These are phyloP conservation scores for Stipa capillata DNA, from an alignment of 176 grass and related monocot genomes.

Conservation along the genomic window DNA sequence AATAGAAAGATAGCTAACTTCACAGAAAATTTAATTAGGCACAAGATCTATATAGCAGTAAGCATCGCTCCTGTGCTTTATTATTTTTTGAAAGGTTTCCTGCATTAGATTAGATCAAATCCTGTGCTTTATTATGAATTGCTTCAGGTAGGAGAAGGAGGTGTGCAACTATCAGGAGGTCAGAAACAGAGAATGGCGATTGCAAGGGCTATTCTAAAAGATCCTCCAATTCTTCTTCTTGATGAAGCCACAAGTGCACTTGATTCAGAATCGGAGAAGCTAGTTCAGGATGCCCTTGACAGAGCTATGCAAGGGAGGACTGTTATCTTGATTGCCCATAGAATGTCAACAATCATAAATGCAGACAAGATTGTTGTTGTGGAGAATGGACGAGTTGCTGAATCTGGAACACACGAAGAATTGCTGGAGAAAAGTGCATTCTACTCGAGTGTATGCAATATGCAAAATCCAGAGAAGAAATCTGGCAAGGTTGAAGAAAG, in stretches of 20 bases:
- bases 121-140: not conserved
- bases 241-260: slow-evolving; percentile 67
- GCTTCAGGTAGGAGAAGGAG: slow-evolving; percentile 43
- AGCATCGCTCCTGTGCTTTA: not conserved
- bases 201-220: slow-evolving; percentile 51
- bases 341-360: slow-evolving; percentile 52
- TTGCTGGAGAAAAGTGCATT: slow-evolving; percentile 41
- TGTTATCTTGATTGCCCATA: slow-evolving; percentile 56
- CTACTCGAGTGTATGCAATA: slow-evolving; percentile 38
- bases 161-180: slow-evolving; percentile 52
- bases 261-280: slow-evolving; percentile 62
- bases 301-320: slow-evolving; percentile 51
- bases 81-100: too few relatives aligned
- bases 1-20: not conserved
- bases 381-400: slow-evolving; percentile 48
- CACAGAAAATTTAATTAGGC: not conserved
- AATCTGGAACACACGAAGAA: slow-evolving; percentile 43
- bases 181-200: slow-evolving; percentile 64
- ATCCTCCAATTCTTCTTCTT: slow-evolving; percentile 58
- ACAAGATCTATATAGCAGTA: not conserved
- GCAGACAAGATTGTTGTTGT: slow-evolving; percentile 54
- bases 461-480: slow-evolving; percentile 45
- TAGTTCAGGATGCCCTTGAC: slow-evolving; percentile 52
- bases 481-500: slow-evolving; percentile 21
- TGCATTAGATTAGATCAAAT: too few relatives aligned